Base-by-base conservation (phyloP, 2,329 filamentous ascomycete genomes). In the Fusarium sp. region DNA sequence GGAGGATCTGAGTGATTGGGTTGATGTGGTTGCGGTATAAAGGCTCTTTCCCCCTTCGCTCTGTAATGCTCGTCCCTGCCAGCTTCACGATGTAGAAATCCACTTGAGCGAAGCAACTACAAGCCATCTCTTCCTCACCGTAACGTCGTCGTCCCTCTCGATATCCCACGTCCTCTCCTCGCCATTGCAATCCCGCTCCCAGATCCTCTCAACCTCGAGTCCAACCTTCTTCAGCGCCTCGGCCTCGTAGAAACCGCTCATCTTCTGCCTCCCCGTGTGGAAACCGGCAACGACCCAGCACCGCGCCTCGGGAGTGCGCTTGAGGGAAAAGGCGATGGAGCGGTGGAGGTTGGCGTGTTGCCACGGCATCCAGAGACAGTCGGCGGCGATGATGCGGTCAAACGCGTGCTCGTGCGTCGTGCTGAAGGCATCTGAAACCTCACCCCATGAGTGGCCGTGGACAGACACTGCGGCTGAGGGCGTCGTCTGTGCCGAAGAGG, bases 281-380 rank as follows among this genome's bases (percentile, higher is more conserved):
- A 92, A 91, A 0, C 88, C 89, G 1, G 85, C 88, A 7, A 91
- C 80, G n/a, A 88, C 84, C 76, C 88, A 86, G 46, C 87, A 83
- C 31, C 84, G 79, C 3, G 86, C 83, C 13, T 68, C 73, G 7
- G 68, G 32, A 2, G 76, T 67, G 4, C 70, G 74, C 10, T 73
- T 76, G 15, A 92, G 78, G 70, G 91, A 90, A 74, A 86, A 85
- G 6, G 80, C 74, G 70, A 91, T 85, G 24, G 88, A 90, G 38
- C 72, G 74, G 42, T 82, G 82, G 25, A 92, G 80, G 73, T 88
- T 89, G n/a, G 75, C 80, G 74, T 92, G 90, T 78, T 92, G 84
- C 78, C 83, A 83, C 2, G 86, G 84, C 87, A 92, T 91, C 89
- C 90, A 92, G 53, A 91, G 81, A 70, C 89, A 91, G 75, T 92